phyloP scores from a whole-genome alignment of 2,329 filamentous ascomycete genomes.

The Stachybotrys chartarum region DNA sequence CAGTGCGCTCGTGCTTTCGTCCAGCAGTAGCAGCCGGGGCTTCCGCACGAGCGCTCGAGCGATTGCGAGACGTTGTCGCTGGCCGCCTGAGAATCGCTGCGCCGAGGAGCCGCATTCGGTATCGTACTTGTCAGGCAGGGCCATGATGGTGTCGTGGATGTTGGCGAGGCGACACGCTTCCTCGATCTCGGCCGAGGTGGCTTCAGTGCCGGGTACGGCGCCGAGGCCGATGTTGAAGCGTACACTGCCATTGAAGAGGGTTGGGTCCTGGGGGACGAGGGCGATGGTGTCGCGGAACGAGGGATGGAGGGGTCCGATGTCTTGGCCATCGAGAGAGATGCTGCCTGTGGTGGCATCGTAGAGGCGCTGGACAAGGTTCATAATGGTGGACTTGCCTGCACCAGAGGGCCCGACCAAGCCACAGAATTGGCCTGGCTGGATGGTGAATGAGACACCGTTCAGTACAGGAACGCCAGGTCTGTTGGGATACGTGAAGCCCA shows the following conservation, averaged over 20 bases:
- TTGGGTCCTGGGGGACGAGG: conserved; percentile 50
- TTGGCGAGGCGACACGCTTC: conserved; percentile 61
- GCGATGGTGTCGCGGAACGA: conserved; percentile 46
- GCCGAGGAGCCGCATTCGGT: conserved; percentile 66
- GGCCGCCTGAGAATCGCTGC: conserved; percentile 68
- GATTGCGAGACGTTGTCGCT: conserved; percentile 72
- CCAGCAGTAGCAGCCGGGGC: conserved; percentile 67
- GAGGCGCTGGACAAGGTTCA: conserved; percentile 46
- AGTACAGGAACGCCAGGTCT: conserved; percentile 52
- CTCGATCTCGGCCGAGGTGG: conserved; percentile 54
- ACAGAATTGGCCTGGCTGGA: conserved; percentile 52
- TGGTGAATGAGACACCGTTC: conserved; percentile 45
- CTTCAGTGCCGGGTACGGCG: conserved; percentile 44
- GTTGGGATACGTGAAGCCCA: conserved; percentile 60
- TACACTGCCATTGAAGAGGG: conserved; percentile 50
- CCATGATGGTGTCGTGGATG: conserved; percentile 60
- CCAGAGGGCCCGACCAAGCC: conserved; percentile 60
- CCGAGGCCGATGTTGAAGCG: conserved; percentile 50
- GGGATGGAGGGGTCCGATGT: conserved; percentile 34
- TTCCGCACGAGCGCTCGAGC: conserved; percentile 67
- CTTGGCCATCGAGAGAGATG: conserved; percentile 36
- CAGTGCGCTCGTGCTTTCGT: conserved; percentile 75
- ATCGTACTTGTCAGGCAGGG: conserved; percentile 57
- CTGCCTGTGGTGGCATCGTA: conserved; percentile 34
- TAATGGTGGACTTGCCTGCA: conserved; percentile 60